Evolutionary conservation across 495 filamentous ascomycete species (phyloP), one percentile per base, ranked within the genome.

Genomic region (Rusavskia elegans): DNA sequence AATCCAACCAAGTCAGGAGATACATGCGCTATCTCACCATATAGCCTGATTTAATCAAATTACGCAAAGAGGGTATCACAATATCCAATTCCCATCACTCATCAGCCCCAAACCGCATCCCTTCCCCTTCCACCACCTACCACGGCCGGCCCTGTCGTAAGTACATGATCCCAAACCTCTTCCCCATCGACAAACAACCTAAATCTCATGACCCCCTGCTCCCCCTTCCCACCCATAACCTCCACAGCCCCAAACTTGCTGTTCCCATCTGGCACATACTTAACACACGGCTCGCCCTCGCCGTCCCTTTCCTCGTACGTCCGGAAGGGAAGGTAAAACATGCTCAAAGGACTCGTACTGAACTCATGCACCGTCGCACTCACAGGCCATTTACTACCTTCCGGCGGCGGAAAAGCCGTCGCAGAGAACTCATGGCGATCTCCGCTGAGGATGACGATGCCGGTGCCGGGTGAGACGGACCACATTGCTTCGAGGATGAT

Each of bases 381-480:
- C 35, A 77, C 64, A 0, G 72, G 70, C 80, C 78, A 83, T 49
- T 64, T 68, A 21, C 70, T 64, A 7, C 63, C 59, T 9, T 61
- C 58, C 21, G 87, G 84, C 42, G 85, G 84, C 5, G 85, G 85
- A 67, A 95, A 94, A 5, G 80, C 79, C 0, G 89, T 96, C 1
- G 90, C 88, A 25, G 83, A 92, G 63, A 97, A 97, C 64, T 98
- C 92, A 61, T 98, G 92, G 5, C 92, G 68, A 59, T 98, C 92
- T 11, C 92, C 92, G 35, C 82, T 87, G 41, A 98, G 66, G 9
- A 98, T 70, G 21, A 98, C 76, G 21, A 98, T 79, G 27, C 89
- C 86, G 17, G 83, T 68, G 5, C 84, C 81, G 0, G 80, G 76
- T n/a, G 44, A 10, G 1, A 81, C 80, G 49, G 82, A 80, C 88